Base-by-base conservation (phyloP, 768 basidiomycete genomes). In the Rhodotorula kratochvilovae region DNA sequence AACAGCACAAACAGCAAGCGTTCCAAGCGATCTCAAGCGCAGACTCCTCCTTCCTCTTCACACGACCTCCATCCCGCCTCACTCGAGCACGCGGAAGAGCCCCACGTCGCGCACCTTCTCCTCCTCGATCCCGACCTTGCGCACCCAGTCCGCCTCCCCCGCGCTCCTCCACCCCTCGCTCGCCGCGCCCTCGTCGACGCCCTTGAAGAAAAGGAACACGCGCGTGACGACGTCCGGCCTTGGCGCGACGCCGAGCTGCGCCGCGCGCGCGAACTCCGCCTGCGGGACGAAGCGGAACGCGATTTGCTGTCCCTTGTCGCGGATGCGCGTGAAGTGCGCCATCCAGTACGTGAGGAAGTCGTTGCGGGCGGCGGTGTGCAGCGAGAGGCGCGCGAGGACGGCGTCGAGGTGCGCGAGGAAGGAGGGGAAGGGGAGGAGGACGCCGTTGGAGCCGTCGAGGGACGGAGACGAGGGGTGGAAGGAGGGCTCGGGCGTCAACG, bases 321-420 rank as follows among this genome's bases (percentile, higher is more conserved):
- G 35, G 29, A 66, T 61, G 65, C 80, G 82, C 46, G 80, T 72
- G 50, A 85, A 72, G 19, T 79, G 76, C 0, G 84, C 84, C 25
- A 84, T 81, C 84, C 84, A 85, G 72, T 82, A 85, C 81, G 83
- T 84, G 71, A 85, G 82, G 76, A 85, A 85, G 12, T 82, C 82
- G 35, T 81, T 83, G 56, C 83, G 79, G 2, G 83, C 84, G 63
- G 83, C 81, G 1, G 78, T 81, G 66, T 85, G 80, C 13, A 85
- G 81, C 0, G 81, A 78, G 2, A 85, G 79, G 15, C 76, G 72
- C 15, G 29, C 43, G 23, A 82, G 75, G 11, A 77, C 76, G 23
- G 69, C 74, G 68, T 84, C 81, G 50, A 84, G 79, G 71, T 84
- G 83, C 2, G 68, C 67, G 6, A 82, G 78, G 13, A 83, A 69